Evolutionary conservation across 257 asterid genomes (phyloP), one percentile per base, ranked within the genome.

Genomic region (Nicotiana paniculata): DNA sequence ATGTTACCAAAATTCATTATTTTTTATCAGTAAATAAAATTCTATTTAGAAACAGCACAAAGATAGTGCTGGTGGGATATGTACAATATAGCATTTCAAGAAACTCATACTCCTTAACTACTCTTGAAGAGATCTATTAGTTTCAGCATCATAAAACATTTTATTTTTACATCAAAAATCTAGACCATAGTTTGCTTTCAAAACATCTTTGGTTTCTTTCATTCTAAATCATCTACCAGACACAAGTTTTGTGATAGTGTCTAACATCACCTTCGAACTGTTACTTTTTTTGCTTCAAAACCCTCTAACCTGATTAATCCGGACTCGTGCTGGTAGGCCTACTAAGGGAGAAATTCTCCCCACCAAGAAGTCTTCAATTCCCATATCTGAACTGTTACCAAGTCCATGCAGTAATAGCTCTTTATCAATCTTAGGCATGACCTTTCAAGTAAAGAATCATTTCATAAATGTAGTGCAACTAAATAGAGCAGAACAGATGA

Each of bases 11-110:
- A 72, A 26, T 7, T 51, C 11, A 16, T 12, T 75, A 16, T 7
- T 26, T 48, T 28, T 74, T 24, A 7, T 75, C 26, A 7, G 63
- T 75, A 15, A 51, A 51, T 75, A 75, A 74, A 75, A 28, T 28
- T 48, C 80, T 51, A 51, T 75, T 48, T 35, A 75, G 6, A 16
- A 75, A 28, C 80, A 75, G 63, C 80, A 75, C 79, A 15, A 51
- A 74, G 72, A 72, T 46, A 6, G 63, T 75, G 46, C 28, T 51
- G 63, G 59, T 32, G 35, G 35, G 35, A 51, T 51, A 48, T 75
- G 43, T 75, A 75, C 63, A 75, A 75, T 51, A 51, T 75, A 75
- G 63, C 16, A 75, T 75, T 51, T 15, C 63, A 46, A 75, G 63
- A 51, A 72, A 48, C 61, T 72, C 79, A 72, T 46, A 75, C 79